phyloP scores from a whole-genome alignment of 2,329 filamentous ascomycete genomes.

The Claviceps citrina region DNA sequence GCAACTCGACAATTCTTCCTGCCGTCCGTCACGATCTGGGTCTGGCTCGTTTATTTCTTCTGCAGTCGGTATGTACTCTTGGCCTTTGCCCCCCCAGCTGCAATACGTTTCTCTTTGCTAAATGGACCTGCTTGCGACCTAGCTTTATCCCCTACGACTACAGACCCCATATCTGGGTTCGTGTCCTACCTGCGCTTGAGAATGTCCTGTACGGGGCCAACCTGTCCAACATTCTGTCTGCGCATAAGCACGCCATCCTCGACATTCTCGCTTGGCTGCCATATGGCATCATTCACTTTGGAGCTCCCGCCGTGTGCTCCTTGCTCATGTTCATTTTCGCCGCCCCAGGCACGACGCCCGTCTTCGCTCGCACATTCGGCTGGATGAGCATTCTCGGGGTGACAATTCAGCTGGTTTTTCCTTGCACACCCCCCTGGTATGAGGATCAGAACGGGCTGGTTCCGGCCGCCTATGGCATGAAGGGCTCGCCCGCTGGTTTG shows the following conservation, averaged over 20 bases:
- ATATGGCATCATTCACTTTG: slow-evolving; percentile 84
- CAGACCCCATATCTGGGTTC: slow-evolving; percentile 87
- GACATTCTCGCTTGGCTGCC: slow-evolving; percentile 87
- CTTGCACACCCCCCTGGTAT: slow-evolving; percentile 93
- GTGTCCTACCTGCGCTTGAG: slow-evolving; percentile 82
- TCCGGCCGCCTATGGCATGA: slow-evolving; percentile 83
- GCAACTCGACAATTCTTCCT: slow-evolving; percentile 83
- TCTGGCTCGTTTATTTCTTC: slow-evolving; percentile 84
- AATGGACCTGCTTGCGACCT: slow-evolving; percentile 2
- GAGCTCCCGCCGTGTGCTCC: slow-evolving; percentile 65
- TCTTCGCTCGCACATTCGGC: slow-evolving; percentile 76
- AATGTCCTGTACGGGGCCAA: slow-evolving; percentile 95
- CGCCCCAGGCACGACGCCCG: slow-evolving; percentile 68
- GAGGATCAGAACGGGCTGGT: slow-evolving; percentile 84
- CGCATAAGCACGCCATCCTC: slow-evolving; percentile 67
- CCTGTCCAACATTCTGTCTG: slow-evolving; percentile 86
- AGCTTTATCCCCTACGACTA: slow-evolving; percentile 84
- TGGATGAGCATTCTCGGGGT: slow-evolving; percentile 87
- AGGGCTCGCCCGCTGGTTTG: slow-evolving; percentile 75
- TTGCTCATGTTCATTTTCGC: slow-evolving; percentile 74
- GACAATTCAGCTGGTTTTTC: slow-evolving; percentile 75
- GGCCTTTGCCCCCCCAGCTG: not conserved
- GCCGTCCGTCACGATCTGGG: slow-evolving; percentile 69
- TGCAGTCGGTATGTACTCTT: slow-evolving; percentile 61
- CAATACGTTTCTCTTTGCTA: not conserved